phyloP scores from a whole-genome alignment of 257 asterid species.

The Primulina tabacum region DNA sequence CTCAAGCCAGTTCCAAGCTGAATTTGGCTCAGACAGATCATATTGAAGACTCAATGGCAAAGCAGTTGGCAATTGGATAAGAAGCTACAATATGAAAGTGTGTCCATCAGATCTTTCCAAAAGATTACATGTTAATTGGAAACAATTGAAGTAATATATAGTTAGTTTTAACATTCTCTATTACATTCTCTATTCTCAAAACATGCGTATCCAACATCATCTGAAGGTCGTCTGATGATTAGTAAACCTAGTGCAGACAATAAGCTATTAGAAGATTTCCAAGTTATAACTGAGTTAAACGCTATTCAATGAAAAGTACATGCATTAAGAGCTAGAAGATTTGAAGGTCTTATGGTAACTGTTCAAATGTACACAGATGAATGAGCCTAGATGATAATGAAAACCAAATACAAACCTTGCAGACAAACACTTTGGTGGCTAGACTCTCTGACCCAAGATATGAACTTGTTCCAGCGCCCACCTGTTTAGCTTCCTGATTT shows the following conservation, averaged over 20 bases:
- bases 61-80: constrained; percentile 63
- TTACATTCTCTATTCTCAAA: background rate
- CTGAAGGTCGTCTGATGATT: background rate
- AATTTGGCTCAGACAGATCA: constrained; percentile 64
- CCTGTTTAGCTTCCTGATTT: constrained; percentile 39
- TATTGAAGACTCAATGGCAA: constrained; percentile 87
- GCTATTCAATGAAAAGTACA: background rate
- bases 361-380: background rate
- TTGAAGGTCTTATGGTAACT: background rate
- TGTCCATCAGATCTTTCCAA: constrained; percentile 18
- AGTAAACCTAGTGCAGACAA: background rate
- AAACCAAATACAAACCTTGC: constrained; percentile 53
- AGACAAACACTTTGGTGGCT: constrained; percentile 51
- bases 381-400: constrained; percentile 2
- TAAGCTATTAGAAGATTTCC: background rate
- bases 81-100: constrained; percentile 52
- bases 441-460: constrained; percentile 42
- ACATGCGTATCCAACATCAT: background rate
- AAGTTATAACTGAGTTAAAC: background rate
- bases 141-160: background rate
- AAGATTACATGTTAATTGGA: background rate
- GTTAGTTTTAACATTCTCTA: too few species aligned
- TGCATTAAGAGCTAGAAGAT: background rate
- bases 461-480: constrained; percentile 32
- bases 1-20: constrained; percentile 85